phyloP scores from a whole-genome alignment of 2,329 filamentous ascomycete species.

The Apiospora aurea region DNA sequence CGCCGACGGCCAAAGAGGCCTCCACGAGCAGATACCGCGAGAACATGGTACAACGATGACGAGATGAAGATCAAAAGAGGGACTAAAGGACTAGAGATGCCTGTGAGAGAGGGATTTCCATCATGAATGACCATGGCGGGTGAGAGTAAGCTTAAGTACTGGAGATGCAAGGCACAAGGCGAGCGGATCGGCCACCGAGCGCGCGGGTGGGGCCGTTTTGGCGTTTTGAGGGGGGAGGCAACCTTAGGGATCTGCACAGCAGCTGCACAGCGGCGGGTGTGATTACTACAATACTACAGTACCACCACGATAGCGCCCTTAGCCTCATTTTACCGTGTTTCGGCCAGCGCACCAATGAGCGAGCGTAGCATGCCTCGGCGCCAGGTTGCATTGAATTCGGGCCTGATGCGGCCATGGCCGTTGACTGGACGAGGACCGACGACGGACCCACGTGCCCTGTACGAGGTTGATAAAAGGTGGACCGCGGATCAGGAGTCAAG shows the following conservation, averaged over 20 bases:
- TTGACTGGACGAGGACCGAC: slow-evolving; percentile 4
- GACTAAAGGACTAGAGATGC: neutral
- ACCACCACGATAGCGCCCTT: neutral
- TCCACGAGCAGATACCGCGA: slow-evolving; percentile 6
- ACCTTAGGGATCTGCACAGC: neutral
- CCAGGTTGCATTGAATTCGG: slow-evolving; percentile 6
- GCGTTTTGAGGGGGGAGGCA: too few relatives aligned
- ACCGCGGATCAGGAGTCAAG: neutral
- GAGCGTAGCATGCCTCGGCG: neutral
- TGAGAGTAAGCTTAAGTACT: slow-evolving; percentile 19
- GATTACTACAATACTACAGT: neutral
- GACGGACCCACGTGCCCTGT: slow-evolving; percentile 11
- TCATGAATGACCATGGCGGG: neutral
- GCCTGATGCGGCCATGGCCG: slow-evolving; percentile 3
- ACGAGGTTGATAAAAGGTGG: slow-evolving; percentile 9
- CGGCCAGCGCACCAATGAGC: neutral
- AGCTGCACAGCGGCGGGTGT: neutral
- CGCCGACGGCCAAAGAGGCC: slow-evolving; percentile 21
- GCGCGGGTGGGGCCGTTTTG: neutral
- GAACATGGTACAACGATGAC: neutral
- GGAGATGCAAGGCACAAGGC: too few relatives aligned
- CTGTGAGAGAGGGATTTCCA: neutral
- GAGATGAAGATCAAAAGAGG: neutral
- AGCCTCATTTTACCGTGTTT: slow-evolving; percentile 20
- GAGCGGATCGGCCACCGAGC: neutral